Evolutionary conservation across 768 basidiomycete species (phyloP).

Genomic region (Pisolithus albus): DNA sequence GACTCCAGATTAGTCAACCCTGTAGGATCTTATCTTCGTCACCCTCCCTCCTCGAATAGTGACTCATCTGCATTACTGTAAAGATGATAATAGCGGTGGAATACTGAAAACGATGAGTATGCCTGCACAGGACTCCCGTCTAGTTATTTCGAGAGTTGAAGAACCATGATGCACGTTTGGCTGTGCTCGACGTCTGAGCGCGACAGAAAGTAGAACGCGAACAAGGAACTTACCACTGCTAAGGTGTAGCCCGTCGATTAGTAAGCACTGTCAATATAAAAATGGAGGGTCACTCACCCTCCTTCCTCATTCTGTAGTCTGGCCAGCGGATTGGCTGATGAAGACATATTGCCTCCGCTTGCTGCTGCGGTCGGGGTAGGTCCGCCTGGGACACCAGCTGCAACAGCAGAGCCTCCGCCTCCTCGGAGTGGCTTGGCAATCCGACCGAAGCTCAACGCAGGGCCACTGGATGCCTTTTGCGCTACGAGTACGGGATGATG

Average conservation of each 20-base stretch:
- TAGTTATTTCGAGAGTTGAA: conserved; percentile 70
- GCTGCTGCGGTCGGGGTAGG: conserved; percentile 37
- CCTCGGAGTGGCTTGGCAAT: conserved; percentile 97
- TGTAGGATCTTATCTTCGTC: conserved; percentile 8
- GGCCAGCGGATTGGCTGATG: conserved; percentile 56
- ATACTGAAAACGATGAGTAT: conserved; percentile 3
- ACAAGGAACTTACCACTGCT: conserved; percentile 27
- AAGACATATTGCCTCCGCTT: conserved; percentile 34
- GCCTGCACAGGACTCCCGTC: conserved; percentile 9
- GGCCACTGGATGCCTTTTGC: conserved; percentile 67
- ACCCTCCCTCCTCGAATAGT: conserved; percentile 3
- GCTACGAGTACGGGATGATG: conserved; percentile 38
- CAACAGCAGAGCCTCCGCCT: conserved; percentile 60
- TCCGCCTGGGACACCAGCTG: conserved; percentile 34
- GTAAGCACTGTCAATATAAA: conserved; percentile 1
- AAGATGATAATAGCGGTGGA: conserved; percentile 5
- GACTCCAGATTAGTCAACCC: conserved; percentile 25
- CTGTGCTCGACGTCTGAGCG: conserved; percentile 38
- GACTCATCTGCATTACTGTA: conserved; percentile 2
- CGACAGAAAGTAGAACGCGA: conserved; percentile 7
- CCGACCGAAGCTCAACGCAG: conserved; percentile 79
- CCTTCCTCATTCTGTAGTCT: conserved; percentile 79
- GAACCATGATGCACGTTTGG: conserved; percentile 91
- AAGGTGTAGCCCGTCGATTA: background rate
- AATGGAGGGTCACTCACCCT: conserved; percentile 39